Evolutionary conservation across 2,329 filamentous ascomycete species (phyloP).

Genomic region (Fusarium sp.): DNA sequence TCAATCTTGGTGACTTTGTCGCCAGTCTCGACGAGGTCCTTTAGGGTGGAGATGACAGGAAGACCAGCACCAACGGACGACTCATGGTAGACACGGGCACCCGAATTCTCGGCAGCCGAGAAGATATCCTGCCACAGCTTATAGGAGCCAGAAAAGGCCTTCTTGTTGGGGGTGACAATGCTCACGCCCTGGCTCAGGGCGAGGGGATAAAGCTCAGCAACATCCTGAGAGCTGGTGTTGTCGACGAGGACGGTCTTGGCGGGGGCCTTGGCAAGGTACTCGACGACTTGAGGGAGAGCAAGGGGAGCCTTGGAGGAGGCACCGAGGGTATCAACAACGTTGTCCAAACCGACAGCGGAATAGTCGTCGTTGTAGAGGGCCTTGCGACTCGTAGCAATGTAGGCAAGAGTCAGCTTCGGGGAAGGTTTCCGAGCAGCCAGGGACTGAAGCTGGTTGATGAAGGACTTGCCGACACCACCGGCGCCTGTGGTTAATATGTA

Average conservation of each 20-base stretch:
- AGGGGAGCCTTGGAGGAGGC: slow-evolving; percentile 77
- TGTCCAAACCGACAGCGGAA: slow-evolving; percentile 74
- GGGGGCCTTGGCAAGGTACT: slow-evolving; percentile 84
- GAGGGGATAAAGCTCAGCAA: slow-evolving; percentile 86
- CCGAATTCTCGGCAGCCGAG: slow-evolving; percentile 76
- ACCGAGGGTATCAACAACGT: slow-evolving; percentile 74
- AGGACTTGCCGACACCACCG: slow-evolving; percentile 93
- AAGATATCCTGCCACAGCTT: slow-evolving; percentile 92
- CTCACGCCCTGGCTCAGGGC: slow-evolving; percentile 88
- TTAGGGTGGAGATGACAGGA: slow-evolving; percentile 92
- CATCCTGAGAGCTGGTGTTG: slow-evolving; percentile 92
- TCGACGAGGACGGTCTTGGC: slow-evolving; percentile 89
- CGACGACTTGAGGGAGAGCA: slow-evolving; percentile 78
- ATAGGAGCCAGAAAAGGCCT: slow-evolving; percentile 89
- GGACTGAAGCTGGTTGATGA: slow-evolving; percentile 84
- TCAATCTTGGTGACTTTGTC: slow-evolving; percentile 94
- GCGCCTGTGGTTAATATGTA: slow-evolving; percentile 71
- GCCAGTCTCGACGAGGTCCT: slow-evolving; percentile 94
- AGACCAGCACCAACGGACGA: slow-evolving; percentile 94
- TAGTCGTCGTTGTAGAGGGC: slow-evolving; percentile 84
- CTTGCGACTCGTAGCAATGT: slow-evolving; percentile 89
- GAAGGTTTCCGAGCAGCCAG: slow-evolving; percentile 77
- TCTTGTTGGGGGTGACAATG: slow-evolving; percentile 98
- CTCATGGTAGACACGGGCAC: slow-evolving; percentile 94
- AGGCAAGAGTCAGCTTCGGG: slow-evolving; percentile 82